Evolutionary conservation across 2,329 filamentous ascomycete genomes (phyloP).

Genomic region (Pezicula radicicola): DNA sequence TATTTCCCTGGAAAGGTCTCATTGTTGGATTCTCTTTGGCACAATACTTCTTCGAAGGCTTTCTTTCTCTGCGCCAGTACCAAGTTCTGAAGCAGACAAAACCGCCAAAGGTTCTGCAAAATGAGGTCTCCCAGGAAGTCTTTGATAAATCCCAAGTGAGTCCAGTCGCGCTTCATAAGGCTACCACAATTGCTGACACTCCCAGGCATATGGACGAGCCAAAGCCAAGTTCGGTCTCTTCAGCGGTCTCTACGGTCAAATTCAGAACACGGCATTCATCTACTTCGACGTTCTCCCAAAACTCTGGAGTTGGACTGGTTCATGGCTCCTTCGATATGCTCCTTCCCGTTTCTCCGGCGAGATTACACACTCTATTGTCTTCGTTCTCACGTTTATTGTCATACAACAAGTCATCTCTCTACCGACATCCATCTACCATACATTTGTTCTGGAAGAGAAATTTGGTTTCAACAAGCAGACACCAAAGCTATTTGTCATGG

Average conservation of each 20-base stretch:
- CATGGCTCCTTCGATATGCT: slow-evolving; percentile 69
- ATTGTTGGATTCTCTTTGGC: slow-evolving; percentile 92
- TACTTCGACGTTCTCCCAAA: slow-evolving; percentile 88
- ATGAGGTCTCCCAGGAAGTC: slow-evolving; percentile 84
- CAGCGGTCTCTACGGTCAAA: slow-evolving; percentile 77
- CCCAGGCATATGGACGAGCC: slow-evolving; percentile 82
- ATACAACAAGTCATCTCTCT: slow-evolving; percentile 77
- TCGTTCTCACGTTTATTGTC: slow-evolving; percentile 83
- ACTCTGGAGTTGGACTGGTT: slow-evolving; percentile 80
- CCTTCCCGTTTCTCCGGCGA: slow-evolving; percentile 82
- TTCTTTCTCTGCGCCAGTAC: slow-evolving; percentile 88
- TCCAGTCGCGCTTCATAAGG: slow-evolving; percentile 6
- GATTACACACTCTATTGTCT: slow-evolving; percentile 89
- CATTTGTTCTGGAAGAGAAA: slow-evolving; percentile 92
- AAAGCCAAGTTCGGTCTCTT: slow-evolving; percentile 89
- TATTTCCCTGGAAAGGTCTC: slow-evolving; percentile 96
- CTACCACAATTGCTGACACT: slow-evolving; percentile 8
- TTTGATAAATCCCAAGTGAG: slow-evolving; percentile 87
- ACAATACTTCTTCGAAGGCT: slow-evolving; percentile 86
- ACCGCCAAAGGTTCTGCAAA: slow-evolving; percentile 81
- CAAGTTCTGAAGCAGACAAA: slow-evolving; percentile 75
- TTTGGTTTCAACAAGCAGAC: slow-evolving; percentile 99
- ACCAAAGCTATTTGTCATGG: slow-evolving; percentile 78
- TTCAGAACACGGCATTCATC: slow-evolving; percentile 87
- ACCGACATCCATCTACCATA: slow-evolving; percentile 84